Evolutionary conservation across 2,329 filamentous ascomycete species (phyloP).

Genomic region (Fusarium circinatum): DNA sequence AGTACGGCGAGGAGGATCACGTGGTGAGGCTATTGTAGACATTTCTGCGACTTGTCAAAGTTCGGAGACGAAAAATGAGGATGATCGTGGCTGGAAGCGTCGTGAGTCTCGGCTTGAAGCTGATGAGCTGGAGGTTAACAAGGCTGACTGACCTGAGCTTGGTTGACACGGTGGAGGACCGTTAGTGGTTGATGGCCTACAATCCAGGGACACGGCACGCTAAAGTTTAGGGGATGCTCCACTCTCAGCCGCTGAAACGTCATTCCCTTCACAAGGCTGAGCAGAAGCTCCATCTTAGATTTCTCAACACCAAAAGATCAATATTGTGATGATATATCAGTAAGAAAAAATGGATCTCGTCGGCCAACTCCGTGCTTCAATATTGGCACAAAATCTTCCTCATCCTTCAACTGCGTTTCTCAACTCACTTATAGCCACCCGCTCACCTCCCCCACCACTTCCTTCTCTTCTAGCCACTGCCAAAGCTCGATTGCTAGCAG

Average conservation of each 20-base stretch:
- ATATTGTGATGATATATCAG: neutral
- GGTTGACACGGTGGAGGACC: constrained; percentile 34
- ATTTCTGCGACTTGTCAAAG: constrained; percentile 51
- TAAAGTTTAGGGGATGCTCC: constrained; percentile 35
- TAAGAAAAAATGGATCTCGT: constrained; percentile 46
- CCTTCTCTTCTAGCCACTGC: constrained; percentile 81
- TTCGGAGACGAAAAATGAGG: neutral
- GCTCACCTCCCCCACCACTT: constrained; percentile 68
- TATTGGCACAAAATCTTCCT: constrained; percentile 66
- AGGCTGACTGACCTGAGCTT: constrained; percentile 21
- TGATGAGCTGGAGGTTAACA: constrained; percentile 15
- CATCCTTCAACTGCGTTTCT: constrained; percentile 69
- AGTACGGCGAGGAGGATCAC: constrained; percentile 66
- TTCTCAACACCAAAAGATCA: constrained; percentile 20
- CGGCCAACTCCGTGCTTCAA: constrained; percentile 62
- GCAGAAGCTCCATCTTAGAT: neutral
- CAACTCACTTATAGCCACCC: constrained; percentile 66
- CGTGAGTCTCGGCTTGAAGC: neutral
- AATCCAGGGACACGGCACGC: constrained; percentile 21
- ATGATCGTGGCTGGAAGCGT: neutral
- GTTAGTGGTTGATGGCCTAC: constrained; percentile 28
- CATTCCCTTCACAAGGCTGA: constrained; percentile 39
- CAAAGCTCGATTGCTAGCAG: constrained; percentile 80
- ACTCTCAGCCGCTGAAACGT: constrained; percentile 40
- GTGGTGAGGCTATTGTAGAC: constrained; percentile 73